Conservation (phyloP, 225 moss, liverwort and hornwort genomes). For the Bryoerythrophyllum caledonicum region DNA sequence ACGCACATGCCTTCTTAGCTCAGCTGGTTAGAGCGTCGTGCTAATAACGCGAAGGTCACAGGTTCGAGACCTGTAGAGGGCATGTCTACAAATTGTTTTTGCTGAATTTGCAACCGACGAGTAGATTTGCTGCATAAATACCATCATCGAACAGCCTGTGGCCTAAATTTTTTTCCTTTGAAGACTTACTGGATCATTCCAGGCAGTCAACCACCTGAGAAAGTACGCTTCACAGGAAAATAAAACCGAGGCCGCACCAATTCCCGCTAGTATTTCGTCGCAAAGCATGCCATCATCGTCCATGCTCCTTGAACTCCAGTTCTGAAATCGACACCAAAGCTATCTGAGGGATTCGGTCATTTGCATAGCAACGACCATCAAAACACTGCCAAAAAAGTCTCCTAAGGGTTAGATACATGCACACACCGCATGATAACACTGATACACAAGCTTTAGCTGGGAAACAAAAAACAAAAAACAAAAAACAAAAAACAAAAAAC, state of each 20-base stretch:
- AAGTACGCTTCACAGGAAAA: not conserved
- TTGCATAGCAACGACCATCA: not conserved
- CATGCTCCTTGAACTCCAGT: not conserved
- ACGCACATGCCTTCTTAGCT: slow-evolving; percentile 33
- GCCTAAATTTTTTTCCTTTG: too few species aligned
- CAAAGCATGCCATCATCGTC: not conserved
- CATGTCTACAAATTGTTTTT: not conserved
- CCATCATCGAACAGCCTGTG: not conserved
- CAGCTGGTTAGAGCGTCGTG: slow-evolving; percentile 46
- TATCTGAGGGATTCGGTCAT: not conserved
- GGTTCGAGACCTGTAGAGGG: slow-evolving; percentile 52
- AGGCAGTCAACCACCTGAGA: not conserved
- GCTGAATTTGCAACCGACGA: too few species aligned
- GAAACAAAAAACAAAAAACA: too few species aligned
- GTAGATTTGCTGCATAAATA: not conserved
- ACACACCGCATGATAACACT: not conserved
- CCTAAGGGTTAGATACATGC: not conserved
- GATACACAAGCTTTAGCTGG: not conserved
- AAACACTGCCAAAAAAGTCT: not conserved
- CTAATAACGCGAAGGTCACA: slow-evolving; percentile 56
- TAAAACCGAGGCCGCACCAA: too few species aligned
- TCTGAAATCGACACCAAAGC: not conserved
- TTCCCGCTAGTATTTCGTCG: not conserved
- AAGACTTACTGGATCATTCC: not conserved
- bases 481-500: too few species aligned